Evolutionary conservation across 2,329 filamentous ascomycete species (phyloP), one percentile per base, ranked within the genome.

Genomic region (Nothophaeocryptopus gaeumannii): DNA sequence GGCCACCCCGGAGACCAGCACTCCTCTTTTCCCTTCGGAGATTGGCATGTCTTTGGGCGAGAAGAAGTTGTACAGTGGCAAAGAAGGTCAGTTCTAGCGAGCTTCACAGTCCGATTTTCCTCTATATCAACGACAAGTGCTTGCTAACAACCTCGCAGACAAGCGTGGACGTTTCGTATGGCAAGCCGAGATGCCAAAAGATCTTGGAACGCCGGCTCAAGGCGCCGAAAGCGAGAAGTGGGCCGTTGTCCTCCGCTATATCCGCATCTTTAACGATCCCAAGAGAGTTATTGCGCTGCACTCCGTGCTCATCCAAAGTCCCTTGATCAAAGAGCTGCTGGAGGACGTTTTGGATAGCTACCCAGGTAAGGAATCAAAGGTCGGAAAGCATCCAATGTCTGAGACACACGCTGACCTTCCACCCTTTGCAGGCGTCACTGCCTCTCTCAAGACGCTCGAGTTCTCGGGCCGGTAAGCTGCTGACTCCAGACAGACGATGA

Each of bases 261-360:
- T 75, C 47, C 80, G 78, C 66, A 53, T 57, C 39, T 64, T 58
- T 51, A 53, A 58, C 41, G 78, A 84, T 61, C 78, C 80, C 26
- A 75, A 78, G 48, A 84, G 83, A 64, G 79, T 78, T 39, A 75
- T 85, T 30, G 35, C 46, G 5, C 70, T 84, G 16, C 75, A 86
- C 59, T 83, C 79, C 39, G 78, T 88, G 50, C 74, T 85, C 38
- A 69, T 87, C 5, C 83, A 88, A 65, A 83, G 78, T 14, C 80
- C 82, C 1, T 71, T 76, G 46, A 68, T 88, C 37, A 84, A 83
- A 66, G 70, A 72, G 2, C 74, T 80, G 4, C 72, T 88, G 0
- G 70, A 70, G 8, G 72, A 76, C 9, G 73, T 85, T 7, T 71
- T 86, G 15, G 67, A 73, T 1, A 78, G 73, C 8, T 86, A 85